Percentiles rank a stretch among this genome's conserved stretches.
Conservation (phyloP, 2,329 filamentous ascomycete genomes). For the Leptographium procerum region DNA sequence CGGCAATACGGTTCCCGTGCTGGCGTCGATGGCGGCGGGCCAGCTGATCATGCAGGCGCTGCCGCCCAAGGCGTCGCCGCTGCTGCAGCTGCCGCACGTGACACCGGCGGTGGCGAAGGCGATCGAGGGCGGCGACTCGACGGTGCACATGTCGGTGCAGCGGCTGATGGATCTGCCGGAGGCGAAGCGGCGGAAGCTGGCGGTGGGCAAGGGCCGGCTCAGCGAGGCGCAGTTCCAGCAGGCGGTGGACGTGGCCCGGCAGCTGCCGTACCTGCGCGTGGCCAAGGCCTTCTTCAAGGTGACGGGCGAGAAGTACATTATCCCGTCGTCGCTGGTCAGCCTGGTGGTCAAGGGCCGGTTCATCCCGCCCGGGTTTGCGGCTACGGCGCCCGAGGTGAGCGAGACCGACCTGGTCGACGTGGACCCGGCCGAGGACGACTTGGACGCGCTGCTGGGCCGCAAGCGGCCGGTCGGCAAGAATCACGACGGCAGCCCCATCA, state of each 20-base stretch:
- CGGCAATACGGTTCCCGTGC: conserved; percentile 68
- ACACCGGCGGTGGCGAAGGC: conserved; percentile 53
- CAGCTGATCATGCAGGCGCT: conserved; percentile 88
- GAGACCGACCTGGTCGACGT: conserved; percentile 77
- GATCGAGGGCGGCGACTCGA: conserved; percentile 64
- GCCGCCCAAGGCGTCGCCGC: conserved; percentile 69
- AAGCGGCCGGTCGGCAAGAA: conserved; percentile 52
- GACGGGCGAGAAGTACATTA: conserved; percentile 83
- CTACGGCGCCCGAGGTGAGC: conserved; percentile 61
- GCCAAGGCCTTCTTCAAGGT: conserved; percentile 98
- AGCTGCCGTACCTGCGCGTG: conserved; percentile 73
- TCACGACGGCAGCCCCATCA: conserved; percentile 42
- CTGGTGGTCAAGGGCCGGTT: conserved; percentile 92
- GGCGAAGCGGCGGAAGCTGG: conserved; percentile 57
- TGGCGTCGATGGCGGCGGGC: conserved; percentile 69
- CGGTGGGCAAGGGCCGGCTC: conserved; percentile 60
- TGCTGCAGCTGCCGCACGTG: conserved; percentile 85
- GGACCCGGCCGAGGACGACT: conserved; percentile 84
- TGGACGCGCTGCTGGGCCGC: conserved; percentile 73
- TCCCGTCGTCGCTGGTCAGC: conserved; percentile 82
- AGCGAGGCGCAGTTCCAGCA: conserved; percentile 65
- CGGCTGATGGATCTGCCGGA: conserved; percentile 81
- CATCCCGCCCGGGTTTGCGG: conserved; percentile 67
- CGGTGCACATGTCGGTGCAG: conserved; percentile 67
- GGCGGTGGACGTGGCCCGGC: conserved; percentile 64